A percentile compares a stretch with the other conserved stretches of the same genome.
Conservation (phyloP, 176 grass and related monocot genomes). For the Puya raimondii region DNA sequence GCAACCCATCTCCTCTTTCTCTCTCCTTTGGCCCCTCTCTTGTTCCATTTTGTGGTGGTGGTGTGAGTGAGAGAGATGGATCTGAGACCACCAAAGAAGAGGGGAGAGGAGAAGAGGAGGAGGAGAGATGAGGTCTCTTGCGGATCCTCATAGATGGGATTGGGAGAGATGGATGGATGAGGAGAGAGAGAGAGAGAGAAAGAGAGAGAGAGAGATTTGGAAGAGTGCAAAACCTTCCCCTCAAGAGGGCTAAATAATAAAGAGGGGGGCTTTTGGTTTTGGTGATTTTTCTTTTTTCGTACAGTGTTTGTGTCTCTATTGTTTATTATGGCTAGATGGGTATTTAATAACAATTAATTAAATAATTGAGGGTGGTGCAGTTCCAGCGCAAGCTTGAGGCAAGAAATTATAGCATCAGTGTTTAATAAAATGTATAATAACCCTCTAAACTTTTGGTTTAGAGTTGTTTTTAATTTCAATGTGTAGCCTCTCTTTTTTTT, state of each 20-base stretch:
- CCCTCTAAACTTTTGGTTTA: too few species aligned
- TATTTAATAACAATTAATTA: constrained; percentile 29
- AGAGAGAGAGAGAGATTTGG: constrained; percentile 20
- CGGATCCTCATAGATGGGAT: constrained; percentile 75
- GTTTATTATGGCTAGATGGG: constrained; percentile 28
- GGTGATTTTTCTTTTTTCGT: constrained; percentile 25
- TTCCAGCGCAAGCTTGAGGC: constrained; percentile 7
- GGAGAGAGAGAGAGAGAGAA: constrained; percentile 1
- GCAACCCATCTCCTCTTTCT: constrained; percentile 20
- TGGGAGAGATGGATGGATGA: constrained; percentile 17
- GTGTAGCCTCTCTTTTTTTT: too few species aligned
- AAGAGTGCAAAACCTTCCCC: constrained; percentile 36
- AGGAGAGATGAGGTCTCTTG: constrained; percentile 34
- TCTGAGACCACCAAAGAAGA: constrained; percentile 19
- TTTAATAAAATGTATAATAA: too few species aligned
- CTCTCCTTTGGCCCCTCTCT: not conserved
- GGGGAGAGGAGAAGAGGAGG: not conserved
- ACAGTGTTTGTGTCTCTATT: constrained; percentile 5
- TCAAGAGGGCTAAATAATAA: constrained; percentile 7
- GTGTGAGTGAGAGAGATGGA: constrained; percentile 29
- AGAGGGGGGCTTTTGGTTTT: constrained; percentile 28
- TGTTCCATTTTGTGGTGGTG: constrained; percentile 2
- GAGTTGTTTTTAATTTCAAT: too few species aligned
- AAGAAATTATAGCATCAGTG: too few species aligned
- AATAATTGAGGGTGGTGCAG: constrained; percentile 33